Evolutionary conservation across 2,329 filamentous ascomycete genomes (phyloP).

Genomic region (Stemphylium beticola): DNA sequence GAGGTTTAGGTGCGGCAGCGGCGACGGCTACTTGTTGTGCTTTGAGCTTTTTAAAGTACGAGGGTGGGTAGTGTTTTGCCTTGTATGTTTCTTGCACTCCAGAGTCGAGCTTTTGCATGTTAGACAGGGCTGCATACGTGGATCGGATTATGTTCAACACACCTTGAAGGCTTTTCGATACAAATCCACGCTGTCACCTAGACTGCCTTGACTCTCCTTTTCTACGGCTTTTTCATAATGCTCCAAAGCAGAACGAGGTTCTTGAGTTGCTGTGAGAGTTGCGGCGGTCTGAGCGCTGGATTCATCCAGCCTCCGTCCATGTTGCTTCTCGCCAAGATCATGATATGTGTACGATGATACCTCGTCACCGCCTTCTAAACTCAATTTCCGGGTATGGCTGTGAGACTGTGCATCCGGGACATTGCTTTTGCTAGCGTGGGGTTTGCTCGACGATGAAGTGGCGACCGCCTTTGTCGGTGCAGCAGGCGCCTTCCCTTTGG

Average conservation of each 20-base stretch:
- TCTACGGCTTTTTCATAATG: slow-evolving; percentile 93
- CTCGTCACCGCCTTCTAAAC: slow-evolving; percentile 49
- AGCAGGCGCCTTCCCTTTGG: slow-evolving; percentile 40
- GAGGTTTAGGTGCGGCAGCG: slow-evolving; percentile 46
- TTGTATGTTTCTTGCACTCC: slow-evolving; percentile 85
- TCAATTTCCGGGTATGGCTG: slow-evolving; percentile 34
- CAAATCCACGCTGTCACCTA: slow-evolving; percentile 85
- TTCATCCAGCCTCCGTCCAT: slow-evolving; percentile 52
- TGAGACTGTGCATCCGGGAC: slow-evolving; percentile 29
- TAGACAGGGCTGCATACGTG: background rate
- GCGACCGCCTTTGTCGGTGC: slow-evolving; percentile 21
- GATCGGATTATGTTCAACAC: slow-evolving; percentile 29
- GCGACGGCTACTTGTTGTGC: slow-evolving; percentile 38
- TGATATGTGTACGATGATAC: slow-evolving; percentile 51
- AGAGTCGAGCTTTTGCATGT: slow-evolving; percentile 71
- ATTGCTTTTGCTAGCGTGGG: slow-evolving; percentile 31
- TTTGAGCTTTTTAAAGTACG: slow-evolving; percentile 51
- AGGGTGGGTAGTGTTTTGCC: slow-evolving; percentile 84
- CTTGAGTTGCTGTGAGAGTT: slow-evolving; percentile 43
- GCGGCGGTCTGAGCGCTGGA: slow-evolving; percentile 44
- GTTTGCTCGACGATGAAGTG: slow-evolving; percentile 26
- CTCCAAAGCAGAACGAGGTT: slow-evolving; percentile 80
- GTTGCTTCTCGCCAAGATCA: slow-evolving; percentile 55
- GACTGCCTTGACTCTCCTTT: slow-evolving; percentile 80
- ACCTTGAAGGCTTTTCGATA: slow-evolving; percentile 92